Conservation (phyloP, 2,329 filamentous ascomycete species). For the Aureobasidium zeae region DNA sequence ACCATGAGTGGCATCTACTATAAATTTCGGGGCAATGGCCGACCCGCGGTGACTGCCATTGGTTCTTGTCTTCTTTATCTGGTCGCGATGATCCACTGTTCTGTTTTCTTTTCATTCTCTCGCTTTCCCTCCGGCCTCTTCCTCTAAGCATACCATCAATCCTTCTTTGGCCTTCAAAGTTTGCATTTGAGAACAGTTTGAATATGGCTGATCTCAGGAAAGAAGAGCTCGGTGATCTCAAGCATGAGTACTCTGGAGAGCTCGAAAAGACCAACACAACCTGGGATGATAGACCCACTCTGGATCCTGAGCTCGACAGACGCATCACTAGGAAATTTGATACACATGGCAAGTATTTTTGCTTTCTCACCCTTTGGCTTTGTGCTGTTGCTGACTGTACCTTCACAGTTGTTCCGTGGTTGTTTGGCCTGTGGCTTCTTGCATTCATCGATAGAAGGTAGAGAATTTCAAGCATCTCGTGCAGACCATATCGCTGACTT, state of each 20-base stretch:
- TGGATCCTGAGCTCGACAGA: conserved; percentile 23
- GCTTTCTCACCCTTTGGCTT: background rate
- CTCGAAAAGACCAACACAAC: conserved; percentile 19
- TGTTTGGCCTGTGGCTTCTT: conserved; percentile 40
- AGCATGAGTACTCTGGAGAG: conserved; percentile 15
- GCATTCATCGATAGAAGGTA: conserved; percentile 38
- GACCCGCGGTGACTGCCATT: background rate
- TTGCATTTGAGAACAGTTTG: too few species aligned
- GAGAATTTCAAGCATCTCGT: background rate
- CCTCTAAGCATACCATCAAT: background rate
- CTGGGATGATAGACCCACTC: conserved; percentile 15
- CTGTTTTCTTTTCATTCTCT: background rate
- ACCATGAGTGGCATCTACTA: background rate
- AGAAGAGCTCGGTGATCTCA: background rate
- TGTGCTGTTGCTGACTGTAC: background rate
- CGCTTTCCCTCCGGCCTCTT: background rate
- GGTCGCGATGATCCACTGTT: background rate
- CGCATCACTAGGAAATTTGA: conserved; percentile 36
- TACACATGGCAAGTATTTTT: conserved; percentile 22
- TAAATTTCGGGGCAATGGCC: conserved; percentile 5
- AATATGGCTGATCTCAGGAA: conserved; percentile 2
- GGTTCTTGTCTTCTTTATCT: background rate
- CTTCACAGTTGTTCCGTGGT: conserved; percentile 33
- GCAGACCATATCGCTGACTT: background rate
- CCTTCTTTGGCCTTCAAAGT: too few species aligned